Base-by-base conservation (phyloP, 768 basidiomycete genomes). In the Polyporus arcularius region DNA sequence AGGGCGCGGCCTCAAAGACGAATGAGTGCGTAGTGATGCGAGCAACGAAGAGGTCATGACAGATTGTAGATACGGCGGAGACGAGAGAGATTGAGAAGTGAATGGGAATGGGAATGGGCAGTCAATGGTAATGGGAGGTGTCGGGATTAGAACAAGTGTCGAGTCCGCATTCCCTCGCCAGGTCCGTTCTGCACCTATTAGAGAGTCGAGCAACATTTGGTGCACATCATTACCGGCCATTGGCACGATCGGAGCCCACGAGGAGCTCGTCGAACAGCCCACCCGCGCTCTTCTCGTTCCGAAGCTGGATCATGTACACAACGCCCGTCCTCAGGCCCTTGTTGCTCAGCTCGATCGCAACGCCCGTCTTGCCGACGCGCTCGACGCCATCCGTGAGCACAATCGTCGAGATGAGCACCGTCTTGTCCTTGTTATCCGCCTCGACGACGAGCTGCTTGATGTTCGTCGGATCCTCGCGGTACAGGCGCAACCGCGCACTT, bases 371-470 rank as follows among this genome's bases (percentile, higher is more conserved):
- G 21, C 93, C 97, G n/a, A 99, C 96, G 48, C 96, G 82, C 76
- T 99, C 97, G 30, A 98, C 96, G 8, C 96, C 97, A 72, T 98
- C 96, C 4, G 89, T 93, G 53, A 98, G 79, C 32, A 99, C 92
- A 63, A 98, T 97, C 6, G 97, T 98, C 43, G 94, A 96, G 64
- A 99, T 95, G 43, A 98, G 74, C 65, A 94, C 79, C 4, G 86
- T 80, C 67, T 87, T 88, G 57, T 86, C 83, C 71, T 85, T 89
- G 67, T 82, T 83, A 63, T 95, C 92, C 8, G 88, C 85, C 74
- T 95, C 90, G 32, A 98, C 96, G 15, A 98, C 97, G 31, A 99
- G 84, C 74, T 99, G 97, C 75, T 99, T 99, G 68, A 94, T 80
- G 68, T 94, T 94, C 28, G 88, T 92, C 30, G 94, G 93, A 57